Conservation (phyloP, 345 rosid genomes). For the Acer saccharum region DNA sequence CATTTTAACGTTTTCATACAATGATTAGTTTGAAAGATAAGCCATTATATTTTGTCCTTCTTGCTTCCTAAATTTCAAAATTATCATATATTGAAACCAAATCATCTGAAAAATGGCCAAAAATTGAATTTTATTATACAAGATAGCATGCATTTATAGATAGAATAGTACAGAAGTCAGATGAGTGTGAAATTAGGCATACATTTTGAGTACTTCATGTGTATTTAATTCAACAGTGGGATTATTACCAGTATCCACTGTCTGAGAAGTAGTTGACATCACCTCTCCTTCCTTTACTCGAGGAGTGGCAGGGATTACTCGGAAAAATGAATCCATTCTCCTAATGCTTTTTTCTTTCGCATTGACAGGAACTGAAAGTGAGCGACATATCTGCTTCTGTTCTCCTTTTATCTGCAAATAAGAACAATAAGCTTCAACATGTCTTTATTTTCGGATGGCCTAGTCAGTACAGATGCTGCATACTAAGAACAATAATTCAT, state of each 20-base stretch:
- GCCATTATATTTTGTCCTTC: background rate
- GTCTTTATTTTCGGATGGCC: background rate
- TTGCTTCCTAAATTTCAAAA: background rate
- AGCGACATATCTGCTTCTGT: conserved; percentile 55
- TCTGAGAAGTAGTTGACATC: conserved; percentile 37
- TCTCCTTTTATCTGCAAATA: conserved; percentile 61
- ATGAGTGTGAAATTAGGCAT: background rate
- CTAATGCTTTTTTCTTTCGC: conserved; percentile 61
- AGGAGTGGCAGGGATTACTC: conserved; percentile 84
- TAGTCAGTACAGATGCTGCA: background rate
- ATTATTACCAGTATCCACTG: conserved; percentile 47
- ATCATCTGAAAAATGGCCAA: background rate
- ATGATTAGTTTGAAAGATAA: background rate
- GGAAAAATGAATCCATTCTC: conserved; percentile 90
- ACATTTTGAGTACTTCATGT: background rate
- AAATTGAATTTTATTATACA: background rate
- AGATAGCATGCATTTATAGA: background rate
- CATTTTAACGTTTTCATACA: background rate
- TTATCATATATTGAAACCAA: background rate
- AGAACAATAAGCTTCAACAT: conserved; percentile 2
- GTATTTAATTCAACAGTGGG: background rate
- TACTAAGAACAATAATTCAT: background rate
- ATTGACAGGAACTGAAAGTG: conserved; percentile 81
- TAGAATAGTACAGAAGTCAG: background rate
- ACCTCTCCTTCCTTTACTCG: conserved; percentile 65